A percentile compares a stretch with the other conserved stretches of the same genome.
Conservation (phyloP, 352 stramenopile genomes). For the Pilasporangium apinafurcum region DNA sequence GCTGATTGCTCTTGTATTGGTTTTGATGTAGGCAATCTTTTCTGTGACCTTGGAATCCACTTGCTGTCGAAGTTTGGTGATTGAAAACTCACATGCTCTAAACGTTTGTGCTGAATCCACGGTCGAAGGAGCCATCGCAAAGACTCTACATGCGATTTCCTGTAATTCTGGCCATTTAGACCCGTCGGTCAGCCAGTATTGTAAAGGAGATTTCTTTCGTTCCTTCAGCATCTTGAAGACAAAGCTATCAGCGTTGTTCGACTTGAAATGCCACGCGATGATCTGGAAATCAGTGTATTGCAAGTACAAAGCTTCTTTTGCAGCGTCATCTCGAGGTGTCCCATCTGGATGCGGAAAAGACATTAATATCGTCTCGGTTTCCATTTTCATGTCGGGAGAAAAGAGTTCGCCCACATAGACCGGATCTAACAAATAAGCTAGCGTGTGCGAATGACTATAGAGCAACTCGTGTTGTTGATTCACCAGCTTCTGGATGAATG, state of each 20-base stretch:
- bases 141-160: constrained; percentile 26
- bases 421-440: constrained; percentile 40
- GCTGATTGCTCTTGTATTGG: no score
- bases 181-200: constrained; percentile 55
- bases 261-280: constrained; percentile 17
- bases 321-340: constrained; percentile 5
- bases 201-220: constrained; percentile 32
- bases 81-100: no score
- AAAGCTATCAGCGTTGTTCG: constrained; percentile 21
- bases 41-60: no score
- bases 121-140: constrained; percentile 23
- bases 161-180: constrained; percentile 39
- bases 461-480: constrained; percentile 13
- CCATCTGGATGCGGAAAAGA: constrained; percentile 12
- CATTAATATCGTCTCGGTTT: constrained; percentile 28
- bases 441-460: constrained; percentile 10
- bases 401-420: constrained; percentile 32
- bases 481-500: constrained; percentile 10
- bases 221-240: constrained; percentile 37
- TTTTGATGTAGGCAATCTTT: no score
- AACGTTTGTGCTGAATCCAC: constrained; percentile 5
- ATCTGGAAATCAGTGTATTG: constrained; percentile 50
- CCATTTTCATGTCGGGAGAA: constrained; percentile 14
- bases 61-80: no score
- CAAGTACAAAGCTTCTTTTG: constrained; percentile 30